Evolutionary conservation across 305 asterid species (phyloP), one percentile per base, ranked within the genome.

Genomic region (Stenogyne calaminthoides): DNA sequence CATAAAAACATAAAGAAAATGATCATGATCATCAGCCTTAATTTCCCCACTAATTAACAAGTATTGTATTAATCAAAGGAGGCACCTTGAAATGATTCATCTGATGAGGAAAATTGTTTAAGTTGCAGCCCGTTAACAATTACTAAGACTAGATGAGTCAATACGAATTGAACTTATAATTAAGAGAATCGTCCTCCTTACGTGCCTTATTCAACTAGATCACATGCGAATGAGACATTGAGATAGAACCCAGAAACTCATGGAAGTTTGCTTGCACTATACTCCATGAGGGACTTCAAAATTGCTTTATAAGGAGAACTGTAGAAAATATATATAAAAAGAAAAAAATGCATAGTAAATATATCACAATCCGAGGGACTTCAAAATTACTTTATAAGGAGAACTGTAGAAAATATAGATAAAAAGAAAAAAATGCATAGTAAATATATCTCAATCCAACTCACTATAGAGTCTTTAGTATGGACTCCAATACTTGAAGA

Each of bases 371-470:
- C n/a, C n/a, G n/a, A n/a, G n/a, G n/a, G 19, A 68, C 29, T 51
- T 52, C 49, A 51, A 32, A 42, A 27, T 0, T 6, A 20, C 14
- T 19, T 18, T 34, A 52, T 6, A 25, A 52, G 62, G 3, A 68
- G 14, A 46, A 46, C 54, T n/a, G 7, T 46, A 14, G 51, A 37
- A 18, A 16, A n/a, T 32, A 32, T 12, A 37, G 37, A 6, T 6
- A n/a, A 25, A 66, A 47, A 66, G 15, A 68, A 67, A 4, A 29
- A 67, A 49, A 49, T 51, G 49, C 62, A 67, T n/a, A 10, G 36
- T n/a, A 44, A 22, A 9, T 11, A 11, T 11, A 11, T 44, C 51
- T 32, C 19, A 29, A 67, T 69, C 64, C 27, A 68, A 18, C 39
- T 55, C 55, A 29, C 47, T 7, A 19, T 7, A 54, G 27, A 10